phyloP scores from a whole-genome alignment of 768 basidiomycete genomes.

The Termitomyces sp. region DNA sequence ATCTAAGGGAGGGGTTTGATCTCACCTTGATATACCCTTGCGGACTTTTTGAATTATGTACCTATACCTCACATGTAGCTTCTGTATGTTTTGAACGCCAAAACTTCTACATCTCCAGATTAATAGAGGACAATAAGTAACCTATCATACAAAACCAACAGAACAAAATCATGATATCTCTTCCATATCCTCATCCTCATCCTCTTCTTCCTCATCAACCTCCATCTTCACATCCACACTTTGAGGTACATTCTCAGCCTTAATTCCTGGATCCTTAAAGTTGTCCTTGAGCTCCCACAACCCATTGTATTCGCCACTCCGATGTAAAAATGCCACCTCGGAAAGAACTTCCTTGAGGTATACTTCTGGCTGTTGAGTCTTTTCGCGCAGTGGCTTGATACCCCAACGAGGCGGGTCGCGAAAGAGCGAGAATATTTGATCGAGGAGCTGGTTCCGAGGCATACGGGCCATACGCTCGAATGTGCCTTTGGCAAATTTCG shows the following conservation, averaged over 20 bases:
- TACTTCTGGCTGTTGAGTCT: conserved; percentile 79
- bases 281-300: conserved; percentile 75
- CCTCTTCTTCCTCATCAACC: conserved; percentile 52
- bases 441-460: conserved; percentile 82
- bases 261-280: conserved; percentile 58
- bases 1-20: background rate
- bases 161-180: conserved; percentile 45
- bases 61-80: background rate
- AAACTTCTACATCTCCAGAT: background rate
- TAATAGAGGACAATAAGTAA: background rate
- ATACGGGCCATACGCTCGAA: conserved; percentile 92
- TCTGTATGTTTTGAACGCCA: background rate
- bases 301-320: conserved; percentile 76
- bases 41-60: background rate
- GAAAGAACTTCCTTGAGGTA: conserved; percentile 81
- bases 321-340: conserved; percentile 72
- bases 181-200: conserved; percentile 65
- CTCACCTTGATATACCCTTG: background rate
- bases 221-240: conserved; percentile 45
- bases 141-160: background rate
- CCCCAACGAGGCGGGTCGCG: conserved; percentile 77
- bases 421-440: conserved; percentile 76
- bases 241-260: conserved; percentile 35
- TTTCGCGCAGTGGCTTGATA: conserved; percentile 69
- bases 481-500: conserved; percentile 58